Evolutionary conservation across 2,329 filamentous ascomycete genomes (phyloP), one percentile per base, ranked within the genome.

Genomic region (Microdochium paspali): DNA sequence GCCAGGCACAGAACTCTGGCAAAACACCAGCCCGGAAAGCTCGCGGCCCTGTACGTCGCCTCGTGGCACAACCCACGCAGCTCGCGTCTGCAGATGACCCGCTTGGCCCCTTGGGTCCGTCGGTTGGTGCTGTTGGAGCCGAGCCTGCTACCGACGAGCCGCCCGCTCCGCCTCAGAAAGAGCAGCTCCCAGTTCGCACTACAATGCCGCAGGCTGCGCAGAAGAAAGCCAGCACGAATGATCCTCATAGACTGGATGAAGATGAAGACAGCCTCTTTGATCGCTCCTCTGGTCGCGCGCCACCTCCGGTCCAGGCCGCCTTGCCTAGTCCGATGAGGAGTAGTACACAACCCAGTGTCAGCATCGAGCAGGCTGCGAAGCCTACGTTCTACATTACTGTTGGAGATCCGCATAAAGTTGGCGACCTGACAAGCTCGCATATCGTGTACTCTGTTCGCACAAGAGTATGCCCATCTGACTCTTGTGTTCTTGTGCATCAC

Each of bases 371-470:
- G 69, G 93, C 93, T 44, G 84, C 91, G 25, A 95, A 95, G 67
- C 93, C 93, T 4, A 85, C 74, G 39, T 98, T 97, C 66, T 73
- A 87, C 45, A 97, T 98, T 58, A 82, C 78, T 2, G 93, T 98
- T 21, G 93, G 93, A 49, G 93, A 98, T 68, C 93, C 93, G 47
- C 90, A 96, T 69, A 98, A 97, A 71, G 91, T 98, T 55, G 93
- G 93, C 50, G 93, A 97, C 67, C 68, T 97, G 64, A 96, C 93
- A 9, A 95, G 87, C 66, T 95, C 90, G 53, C 93, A 98, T 66
- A 98, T 95, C 54, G 93, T 97, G 44, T 98, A 98, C 69, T 89
- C 89, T 58, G 93, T 98, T 54, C 80, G 87, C 59, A 98, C 93
- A 49, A 93, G 86, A 81, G 88, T 93, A 74, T 51, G 64, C 49